Conservation (phyloP, 192 early-diverging fungal species). For the Coemansia furcata region DNA sequence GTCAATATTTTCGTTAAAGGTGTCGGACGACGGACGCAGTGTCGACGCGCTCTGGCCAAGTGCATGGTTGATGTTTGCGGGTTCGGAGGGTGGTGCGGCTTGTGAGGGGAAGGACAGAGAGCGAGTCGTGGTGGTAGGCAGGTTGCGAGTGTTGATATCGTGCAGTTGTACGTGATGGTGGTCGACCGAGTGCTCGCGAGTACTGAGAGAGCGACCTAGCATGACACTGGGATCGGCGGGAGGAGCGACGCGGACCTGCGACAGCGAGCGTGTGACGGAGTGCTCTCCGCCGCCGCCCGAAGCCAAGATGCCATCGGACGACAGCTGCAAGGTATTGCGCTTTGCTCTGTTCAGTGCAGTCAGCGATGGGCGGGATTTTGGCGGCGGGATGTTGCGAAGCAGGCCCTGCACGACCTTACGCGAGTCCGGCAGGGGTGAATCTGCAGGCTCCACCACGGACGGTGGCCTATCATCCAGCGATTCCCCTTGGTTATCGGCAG, state of each 20-base stretch:
- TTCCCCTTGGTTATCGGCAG: neutral
- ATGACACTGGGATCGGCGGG: slow-evolving; percentile 20
- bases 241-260: slow-evolving; percentile 6
- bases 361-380: slow-evolving; percentile 36
- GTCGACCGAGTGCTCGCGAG: neutral
- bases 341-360: slow-evolving; percentile 47
- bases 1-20: slow-evolving; percentile 24
- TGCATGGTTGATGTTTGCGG: slow-evolving; percentile 14
- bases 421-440: slow-evolving; percentile 32
- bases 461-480: neutral
- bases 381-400: slow-evolving; percentile 46
- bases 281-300: slow-evolving; percentile 8
- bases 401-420: slow-evolving; percentile 47
- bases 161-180: neutral
- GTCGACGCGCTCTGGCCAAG: slow-evolving; percentile 46
- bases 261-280: neutral
- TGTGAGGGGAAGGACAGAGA: slow-evolving; percentile 6
- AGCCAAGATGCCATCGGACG: neutral
- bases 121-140: neutral
- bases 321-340: slow-evolving; percentile 49
- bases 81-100: slow-evolving; percentile 4
- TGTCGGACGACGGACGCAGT: slow-evolving; percentile 47
- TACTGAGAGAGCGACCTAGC: slow-evolving; percentile 2
- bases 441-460: neutral
- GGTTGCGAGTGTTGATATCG: slow-evolving; percentile 3